Percentiles rank a stretch among this genome's conserved stretches.
phyloP scores from a whole-genome alignment of 2,329 filamentous ascomycete species.

The Esteya vermicola region DNA sequence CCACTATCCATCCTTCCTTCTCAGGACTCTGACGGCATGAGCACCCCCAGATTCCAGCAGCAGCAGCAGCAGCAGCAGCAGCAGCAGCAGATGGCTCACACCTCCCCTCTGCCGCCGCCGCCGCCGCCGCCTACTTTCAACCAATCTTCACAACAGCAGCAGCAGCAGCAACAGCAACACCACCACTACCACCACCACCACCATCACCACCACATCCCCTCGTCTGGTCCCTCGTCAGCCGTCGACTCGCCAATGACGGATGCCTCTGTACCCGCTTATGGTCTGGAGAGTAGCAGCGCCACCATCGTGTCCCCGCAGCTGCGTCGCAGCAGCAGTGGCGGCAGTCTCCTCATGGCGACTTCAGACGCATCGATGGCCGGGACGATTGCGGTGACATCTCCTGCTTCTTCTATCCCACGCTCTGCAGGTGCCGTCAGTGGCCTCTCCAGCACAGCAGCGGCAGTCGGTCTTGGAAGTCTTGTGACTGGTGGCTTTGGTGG shows the following conservation, averaged over 20 bases:
- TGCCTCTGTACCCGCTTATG: slow-evolving; percentile 24
- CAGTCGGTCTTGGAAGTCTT: too few species aligned
- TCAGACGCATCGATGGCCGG: too few species aligned
- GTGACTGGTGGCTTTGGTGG: too few species aligned
- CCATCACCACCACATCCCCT: slow-evolving; percentile 25
- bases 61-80: slow-evolving; percentile 39
- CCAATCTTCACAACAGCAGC: slow-evolving; percentile 25
- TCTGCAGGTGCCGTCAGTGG: slow-evolving; percentile 7
- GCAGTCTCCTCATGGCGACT: slow-evolving; percentile 25
- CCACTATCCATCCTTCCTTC: too few species aligned
- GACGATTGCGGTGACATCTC: too few species aligned
- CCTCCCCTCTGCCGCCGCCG: too few species aligned
- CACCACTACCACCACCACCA: slow-evolving; percentile 26
- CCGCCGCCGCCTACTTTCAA: too few species aligned
- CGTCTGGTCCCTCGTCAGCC: slow-evolving; percentile 34
- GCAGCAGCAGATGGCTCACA: slow-evolving; percentile 24
- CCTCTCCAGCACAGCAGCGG: slow-evolving; percentile 26
- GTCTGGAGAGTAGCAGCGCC: slow-evolving; percentile 18
- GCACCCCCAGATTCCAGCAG: neutral
- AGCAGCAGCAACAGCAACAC: slow-evolving; percentile 33
- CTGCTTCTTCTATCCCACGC: too few species aligned
- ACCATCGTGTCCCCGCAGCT: slow-evolving; percentile 27
- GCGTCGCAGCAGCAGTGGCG: slow-evolving; percentile 36
- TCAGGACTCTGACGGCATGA: too few species aligned
- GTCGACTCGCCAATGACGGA: slow-evolving; percentile 38